Evolutionary conservation across 495 filamentous ascomycete species (phyloP).

Genomic region (Penicillium diatomitis): DNA sequence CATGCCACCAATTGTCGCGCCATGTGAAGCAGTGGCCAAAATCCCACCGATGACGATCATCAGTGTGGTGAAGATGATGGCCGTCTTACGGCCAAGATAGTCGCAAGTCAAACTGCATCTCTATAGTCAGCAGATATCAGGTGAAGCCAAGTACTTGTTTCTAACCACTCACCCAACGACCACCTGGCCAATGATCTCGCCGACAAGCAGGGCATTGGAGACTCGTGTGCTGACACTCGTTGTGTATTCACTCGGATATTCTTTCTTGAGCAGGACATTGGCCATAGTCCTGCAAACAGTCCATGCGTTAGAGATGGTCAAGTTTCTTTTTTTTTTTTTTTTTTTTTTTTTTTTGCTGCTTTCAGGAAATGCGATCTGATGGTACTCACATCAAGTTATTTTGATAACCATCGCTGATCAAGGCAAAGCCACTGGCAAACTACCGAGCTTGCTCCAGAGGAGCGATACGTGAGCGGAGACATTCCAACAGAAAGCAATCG

Average conservation of each 20-base stretch:
- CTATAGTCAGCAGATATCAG: background rate
- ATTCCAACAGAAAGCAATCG: background rate
- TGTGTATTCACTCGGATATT: slow-evolving; percentile 40
- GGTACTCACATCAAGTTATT: slow-evolving; percentile 38
- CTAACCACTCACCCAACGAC: slow-evolving; percentile 27
- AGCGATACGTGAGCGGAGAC: background rate
- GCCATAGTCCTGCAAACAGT: slow-evolving; percentile 32
- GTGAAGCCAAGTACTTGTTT: background rate
- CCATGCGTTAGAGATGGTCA: no score
- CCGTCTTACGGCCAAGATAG: slow-evolving; percentile 43
- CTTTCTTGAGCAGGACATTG: slow-evolving; percentile 39
- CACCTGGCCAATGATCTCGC: slow-evolving; percentile 44
- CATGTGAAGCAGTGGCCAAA: slow-evolving; percentile 40
- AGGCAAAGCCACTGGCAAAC: slow-evolving; percentile 39
- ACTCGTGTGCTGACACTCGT: slow-evolving; percentile 37
- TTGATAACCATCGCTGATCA: slow-evolving; percentile 47
- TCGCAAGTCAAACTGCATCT: slow-evolving; percentile 36
- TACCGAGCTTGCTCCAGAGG: background rate
- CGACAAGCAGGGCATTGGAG: slow-evolving; percentile 45
- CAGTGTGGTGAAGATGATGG: slow-evolving; percentile 40
- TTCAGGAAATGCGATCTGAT: background rate
- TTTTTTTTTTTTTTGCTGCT: no score
- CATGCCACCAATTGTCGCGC: slow-evolving; percentile 38
- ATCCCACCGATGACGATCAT: slow-evolving; percentile 46
- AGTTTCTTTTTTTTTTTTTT: no score